These are phyloP conservation scores for Heteromeles arbutifolia DNA, from an alignment of 306 rosid species.

Conservation along the genomic window DNA sequence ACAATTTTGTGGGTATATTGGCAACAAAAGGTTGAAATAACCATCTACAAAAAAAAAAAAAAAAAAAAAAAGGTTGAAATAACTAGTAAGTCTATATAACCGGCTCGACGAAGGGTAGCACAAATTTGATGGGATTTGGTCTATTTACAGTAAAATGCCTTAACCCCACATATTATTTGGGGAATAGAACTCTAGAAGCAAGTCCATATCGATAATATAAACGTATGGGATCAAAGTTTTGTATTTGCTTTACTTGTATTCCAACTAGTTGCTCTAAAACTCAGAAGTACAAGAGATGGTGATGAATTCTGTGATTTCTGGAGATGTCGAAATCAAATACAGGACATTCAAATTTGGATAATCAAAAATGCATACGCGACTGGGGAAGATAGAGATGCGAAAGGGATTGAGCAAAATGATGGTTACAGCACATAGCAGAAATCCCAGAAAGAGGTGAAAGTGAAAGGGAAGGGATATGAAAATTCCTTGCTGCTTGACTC, in stretches of 20 bases:
- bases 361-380: not conserved
- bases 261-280: not conserved
- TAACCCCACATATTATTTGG: not conserved
- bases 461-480: not conserved
- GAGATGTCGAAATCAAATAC: not conserved
- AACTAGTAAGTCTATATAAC: not conserved
- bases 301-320: not conserved
- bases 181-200: not conserved
- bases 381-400: not conserved
- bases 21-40: not conserved
- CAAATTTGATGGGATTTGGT: not conserved
- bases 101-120: not conserved
- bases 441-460: not conserved
- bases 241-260: not conserved
- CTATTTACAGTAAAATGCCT: constrained; percentile 9
- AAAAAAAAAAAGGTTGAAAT: constrained; percentile 1
- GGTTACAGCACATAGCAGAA: not conserved
- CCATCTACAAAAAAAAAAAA: not conserved
- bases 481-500: constrained; percentile 8
- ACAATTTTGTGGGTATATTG: constrained; percentile 30
- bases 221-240: not conserved
- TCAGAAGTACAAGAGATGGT: not conserved
- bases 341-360: not conserved
- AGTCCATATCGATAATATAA: not conserved
- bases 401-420: constrained; percentile 4